These are phyloP conservation scores for Dinochytrium kinnereticum DNA, from an alignment of 371 early-diverging fungal species.

Conservation along the genomic window DNA sequence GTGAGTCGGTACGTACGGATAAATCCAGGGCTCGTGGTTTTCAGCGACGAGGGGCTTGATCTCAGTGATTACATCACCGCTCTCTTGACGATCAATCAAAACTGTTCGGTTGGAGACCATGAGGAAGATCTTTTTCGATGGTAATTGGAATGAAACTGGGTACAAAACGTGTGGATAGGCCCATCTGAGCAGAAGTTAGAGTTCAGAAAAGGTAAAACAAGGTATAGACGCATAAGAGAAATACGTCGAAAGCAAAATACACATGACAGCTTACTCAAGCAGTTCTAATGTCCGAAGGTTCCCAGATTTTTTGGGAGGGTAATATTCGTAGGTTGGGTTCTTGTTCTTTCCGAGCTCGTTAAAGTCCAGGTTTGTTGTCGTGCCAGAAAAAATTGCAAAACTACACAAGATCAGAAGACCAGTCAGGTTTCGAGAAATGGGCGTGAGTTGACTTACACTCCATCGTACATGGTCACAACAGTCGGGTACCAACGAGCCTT, in stretches of 20 bases:
- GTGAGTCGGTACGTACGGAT: constrained; percentile 28
- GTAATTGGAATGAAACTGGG: constrained; percentile 45
- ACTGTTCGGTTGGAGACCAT: constrained; percentile 41
- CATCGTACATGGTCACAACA: constrained; percentile 37
- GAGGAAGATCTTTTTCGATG: constrained; percentile 36
- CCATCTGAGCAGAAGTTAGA: constrained; percentile 27
- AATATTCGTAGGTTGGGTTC: constrained; percentile 51
- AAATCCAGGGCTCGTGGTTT: constrained; percentile 45
- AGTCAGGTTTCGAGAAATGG: no score
- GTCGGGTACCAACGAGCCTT: constrained; percentile 35
- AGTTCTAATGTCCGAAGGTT: constrained; percentile 15
- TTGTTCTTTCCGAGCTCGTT: constrained; percentile 29
- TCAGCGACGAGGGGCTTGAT: constrained; percentile 23
- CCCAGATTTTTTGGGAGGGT: constrained; percentile 27
- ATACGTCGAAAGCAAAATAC: no score
- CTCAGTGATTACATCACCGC: constrained; percentile 7
- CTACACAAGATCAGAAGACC: no score
- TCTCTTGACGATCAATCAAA: constrained; percentile 23
- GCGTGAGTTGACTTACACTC: constrained; percentile 31
- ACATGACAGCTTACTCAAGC: constrained; percentile 16
- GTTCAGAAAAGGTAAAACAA: no score
- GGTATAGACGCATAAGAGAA: no score
- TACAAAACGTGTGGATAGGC: constrained; percentile 47
- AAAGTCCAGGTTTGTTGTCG: constrained; percentile 37
- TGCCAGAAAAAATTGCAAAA: constrained; percentile 35